Percentiles rank a stretch among this genome's conserved stretches.
Evolutionary conservation across 345 rosid species (phyloP).

Genomic region (Moringa oleifera): DNA sequence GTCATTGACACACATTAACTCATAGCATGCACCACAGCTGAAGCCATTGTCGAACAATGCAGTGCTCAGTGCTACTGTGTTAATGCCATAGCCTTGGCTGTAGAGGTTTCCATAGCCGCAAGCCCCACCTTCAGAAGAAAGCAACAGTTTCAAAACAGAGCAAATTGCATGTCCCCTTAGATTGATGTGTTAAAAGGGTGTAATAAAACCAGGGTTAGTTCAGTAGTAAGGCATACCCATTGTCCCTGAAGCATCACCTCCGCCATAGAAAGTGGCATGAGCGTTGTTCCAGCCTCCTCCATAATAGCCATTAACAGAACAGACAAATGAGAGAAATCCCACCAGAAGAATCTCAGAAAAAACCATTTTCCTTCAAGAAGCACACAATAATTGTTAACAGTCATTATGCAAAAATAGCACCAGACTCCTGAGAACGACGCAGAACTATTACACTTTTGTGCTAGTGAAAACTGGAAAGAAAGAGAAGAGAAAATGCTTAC

Average conservation of each 20-base stretch:
- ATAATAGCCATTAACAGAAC: conserved; percentile 21
- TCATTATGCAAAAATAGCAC: background rate
- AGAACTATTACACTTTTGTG: background rate
- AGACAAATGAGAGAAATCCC: conserved; percentile 22
- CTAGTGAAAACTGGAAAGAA: background rate
- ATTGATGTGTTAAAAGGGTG: no score
- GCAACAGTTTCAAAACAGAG: background rate
- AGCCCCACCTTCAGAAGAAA: conserved; percentile 49
- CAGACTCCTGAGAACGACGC: no score
- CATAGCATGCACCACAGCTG: conserved; percentile 62
- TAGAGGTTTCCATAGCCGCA: conserved; percentile 76
- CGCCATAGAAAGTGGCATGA: conserved; percentile 79
- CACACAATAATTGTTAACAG: background rate
- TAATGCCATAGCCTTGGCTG: conserved; percentile 64
- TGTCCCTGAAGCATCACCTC: conserved; percentile 84
- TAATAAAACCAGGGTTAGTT: background rate
- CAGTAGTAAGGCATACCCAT: conserved; percentile 39
- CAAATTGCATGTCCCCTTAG: background rate
- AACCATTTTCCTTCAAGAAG: conserved; percentile 26
- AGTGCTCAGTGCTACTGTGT: conserved; percentile 73
- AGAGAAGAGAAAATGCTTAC: background rate
- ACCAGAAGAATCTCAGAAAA: conserved; percentile 14
- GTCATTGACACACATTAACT: conserved; percentile 58
- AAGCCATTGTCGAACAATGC: conserved; percentile 60
- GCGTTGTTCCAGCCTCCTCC: conserved; percentile 61